Percentiles rank a stretch among this genome's conserved stretches.
Conservation (phyloP, 495 filamentous ascomycete species). For the Friedmanniomyces endolithicus region DNA sequence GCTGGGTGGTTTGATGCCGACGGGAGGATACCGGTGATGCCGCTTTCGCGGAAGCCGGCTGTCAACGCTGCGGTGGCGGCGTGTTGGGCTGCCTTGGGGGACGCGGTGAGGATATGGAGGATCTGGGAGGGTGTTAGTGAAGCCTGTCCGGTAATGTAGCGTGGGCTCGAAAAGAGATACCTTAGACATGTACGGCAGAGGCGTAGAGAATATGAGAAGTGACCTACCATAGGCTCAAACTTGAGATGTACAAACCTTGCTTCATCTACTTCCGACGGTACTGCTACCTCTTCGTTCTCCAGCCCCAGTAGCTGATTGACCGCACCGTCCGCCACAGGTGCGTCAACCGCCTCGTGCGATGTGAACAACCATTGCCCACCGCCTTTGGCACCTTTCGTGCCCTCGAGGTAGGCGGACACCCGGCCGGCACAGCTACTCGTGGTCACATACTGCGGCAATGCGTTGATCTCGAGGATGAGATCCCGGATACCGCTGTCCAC, state of each 20-base stretch:
- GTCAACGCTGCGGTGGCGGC: slow-evolving; percentile 61
- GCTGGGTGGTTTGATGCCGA: neutral
- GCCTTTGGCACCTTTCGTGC: slow-evolving; percentile 60
- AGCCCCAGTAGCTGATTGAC: slow-evolving; percentile 5
- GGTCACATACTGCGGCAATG: slow-evolving; percentile 58
- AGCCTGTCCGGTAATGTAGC: too few relatives aligned
- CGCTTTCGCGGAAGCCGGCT: slow-evolving; percentile 82
- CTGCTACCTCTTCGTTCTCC: too few relatives aligned
- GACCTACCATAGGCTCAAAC: slow-evolving; percentile 78
- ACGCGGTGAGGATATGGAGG: slow-evolving; percentile 70
- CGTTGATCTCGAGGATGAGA: slow-evolving; percentile 66
- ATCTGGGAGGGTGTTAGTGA: slow-evolving; percentile 45
- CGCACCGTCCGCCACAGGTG: slow-evolving; percentile 10
- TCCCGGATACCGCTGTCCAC: slow-evolving; percentile 65
- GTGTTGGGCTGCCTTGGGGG: slow-evolving; percentile 54
- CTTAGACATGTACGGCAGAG: slow-evolving; percentile 6
- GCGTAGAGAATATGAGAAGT: neutral
- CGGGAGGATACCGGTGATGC: slow-evolving; percentile 27
- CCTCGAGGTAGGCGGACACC: slow-evolving; percentile 76
- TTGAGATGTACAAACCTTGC: slow-evolving; percentile 63
- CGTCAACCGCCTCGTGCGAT: slow-evolving; percentile 59
- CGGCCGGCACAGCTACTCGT: slow-evolving; percentile 86
- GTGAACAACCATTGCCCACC: slow-evolving; percentile 74
- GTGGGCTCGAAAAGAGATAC: too few relatives aligned
- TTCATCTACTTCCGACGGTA: neutral